Evolutionary conservation across 2,329 filamentous ascomycete genomes (phyloP).

Genomic region (Nemania sp.): DNA sequence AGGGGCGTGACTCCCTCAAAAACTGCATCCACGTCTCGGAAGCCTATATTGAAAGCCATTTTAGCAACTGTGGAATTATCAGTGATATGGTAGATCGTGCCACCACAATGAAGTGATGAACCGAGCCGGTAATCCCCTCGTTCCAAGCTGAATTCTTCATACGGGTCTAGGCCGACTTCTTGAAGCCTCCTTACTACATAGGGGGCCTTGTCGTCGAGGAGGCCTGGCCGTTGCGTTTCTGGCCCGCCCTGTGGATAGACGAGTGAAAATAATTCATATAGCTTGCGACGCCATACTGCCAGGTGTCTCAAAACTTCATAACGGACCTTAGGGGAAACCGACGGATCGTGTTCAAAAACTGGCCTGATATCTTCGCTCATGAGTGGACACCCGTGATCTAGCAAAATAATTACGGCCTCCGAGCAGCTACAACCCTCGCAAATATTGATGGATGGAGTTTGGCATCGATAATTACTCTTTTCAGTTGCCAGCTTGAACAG

Average conservation of each 20-base stretch:
- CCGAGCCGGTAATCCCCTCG: conserved; percentile 1
- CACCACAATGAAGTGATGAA: not conserved
- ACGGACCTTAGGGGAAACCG: not conserved
- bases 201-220: conserved; percentile 1
- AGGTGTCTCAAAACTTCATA: not conserved
- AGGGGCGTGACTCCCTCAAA: not conserved
- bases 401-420: not conserved
- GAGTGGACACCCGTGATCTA: not conserved
- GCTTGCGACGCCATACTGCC: not conserved
- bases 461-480: not conserved
- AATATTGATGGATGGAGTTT: no score
- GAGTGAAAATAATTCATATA: not conserved
- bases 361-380: not conserved
- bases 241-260: not conserved
- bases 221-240: not conserved
- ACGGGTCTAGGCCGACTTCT: not conserved
- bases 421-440: not conserved
- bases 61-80: not conserved
- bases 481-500: not conserved
- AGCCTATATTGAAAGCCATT: conserved; percentile 3
- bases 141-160: not conserved
- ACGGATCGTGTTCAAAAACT: not conserved
- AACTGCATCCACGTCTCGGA: not conserved
- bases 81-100: not conserved
- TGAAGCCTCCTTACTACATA: not conserved